phyloP scores from a whole-genome alignment of 306 rosid genomes.

The Vachellia pachyceras region DNA sequence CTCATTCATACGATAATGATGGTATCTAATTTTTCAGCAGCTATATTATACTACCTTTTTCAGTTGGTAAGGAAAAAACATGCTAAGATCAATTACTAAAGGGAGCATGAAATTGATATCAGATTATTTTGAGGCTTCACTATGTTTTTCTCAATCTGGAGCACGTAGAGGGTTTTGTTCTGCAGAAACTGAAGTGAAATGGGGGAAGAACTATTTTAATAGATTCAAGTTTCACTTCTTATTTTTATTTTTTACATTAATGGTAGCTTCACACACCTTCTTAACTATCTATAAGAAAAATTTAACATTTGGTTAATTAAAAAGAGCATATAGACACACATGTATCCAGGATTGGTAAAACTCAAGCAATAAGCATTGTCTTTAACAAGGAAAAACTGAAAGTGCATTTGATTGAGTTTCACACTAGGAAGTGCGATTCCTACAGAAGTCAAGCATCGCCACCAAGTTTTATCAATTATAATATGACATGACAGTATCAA shows the following conservation, averaged over 20 bases:
- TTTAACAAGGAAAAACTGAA: conserved; percentile 9
- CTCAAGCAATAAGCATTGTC: conserved; percentile 6
- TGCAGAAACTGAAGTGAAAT: neutral
- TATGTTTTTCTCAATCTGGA: neutral
- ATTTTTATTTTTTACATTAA: neutral
- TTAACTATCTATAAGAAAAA: conserved; percentile 17
- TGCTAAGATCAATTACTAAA: neutral
- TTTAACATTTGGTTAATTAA: conserved; percentile 12
- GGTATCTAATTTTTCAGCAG: neutral
- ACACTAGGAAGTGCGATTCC: conserved; percentile 38
- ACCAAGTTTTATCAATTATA: conserved; percentile 7
- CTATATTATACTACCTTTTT: neutral
- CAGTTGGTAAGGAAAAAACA: neutral
- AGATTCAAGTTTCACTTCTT: neutral
- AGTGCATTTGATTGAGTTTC: conserved; percentile 5
- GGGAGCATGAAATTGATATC: neutral
- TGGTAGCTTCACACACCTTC: conserved; percentile 10
- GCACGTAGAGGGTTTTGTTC: neutral
- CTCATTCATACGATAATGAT: neutral
- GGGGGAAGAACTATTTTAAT: neutral
- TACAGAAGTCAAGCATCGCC: neutral
- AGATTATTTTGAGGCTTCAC: conserved; percentile 3
- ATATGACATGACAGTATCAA: conserved; percentile 31
- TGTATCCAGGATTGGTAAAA: neutral
- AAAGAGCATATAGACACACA: neutral